Conservation (phyloP, 2,329 filamentous ascomycete species). For the Aschersonia sp. region DNA sequence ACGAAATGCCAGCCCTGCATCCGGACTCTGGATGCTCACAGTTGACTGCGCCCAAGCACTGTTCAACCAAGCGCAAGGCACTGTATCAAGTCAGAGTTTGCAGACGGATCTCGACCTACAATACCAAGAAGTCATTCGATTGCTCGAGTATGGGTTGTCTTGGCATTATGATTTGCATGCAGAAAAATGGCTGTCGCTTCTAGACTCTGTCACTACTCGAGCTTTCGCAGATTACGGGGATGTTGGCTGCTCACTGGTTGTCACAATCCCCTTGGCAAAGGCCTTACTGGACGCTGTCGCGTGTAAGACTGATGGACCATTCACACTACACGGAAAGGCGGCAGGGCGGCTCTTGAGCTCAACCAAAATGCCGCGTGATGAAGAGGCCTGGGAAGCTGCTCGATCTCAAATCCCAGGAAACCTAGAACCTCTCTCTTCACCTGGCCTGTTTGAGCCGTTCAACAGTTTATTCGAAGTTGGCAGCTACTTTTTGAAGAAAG, state of each 20-base stretch:
- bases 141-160: constrained; percentile 48
- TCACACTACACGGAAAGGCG: constrained; percentile 7
- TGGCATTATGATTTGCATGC: constrained; percentile 32
- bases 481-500: constrained; percentile 31
- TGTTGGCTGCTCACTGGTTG: constrained; percentile 46
- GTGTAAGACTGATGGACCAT: no score
- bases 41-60: constrained; percentile 29
- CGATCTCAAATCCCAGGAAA: constrained; percentile 47
- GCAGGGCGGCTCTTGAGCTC: constrained; percentile 20
- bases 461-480: constrained; percentile 50
- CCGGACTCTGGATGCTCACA: constrained; percentile 35
- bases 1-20: constrained; percentile 23
- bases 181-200: constrained; percentile 36
- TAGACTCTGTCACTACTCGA: constrained; percentile 39
- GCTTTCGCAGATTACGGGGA: constrained; percentile 52
- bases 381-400: constrained; percentile 49
- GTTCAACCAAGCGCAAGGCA: constrained; percentile 17
- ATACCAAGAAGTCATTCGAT: constrained; percentile 52
- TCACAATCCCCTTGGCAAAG: constrained; percentile 59
- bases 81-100: neutral
- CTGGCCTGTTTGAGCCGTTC: constrained; percentile 46
- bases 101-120: constrained; percentile 45
- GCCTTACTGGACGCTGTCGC: constrained; percentile 23
- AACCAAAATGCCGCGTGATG: constrained; percentile 42
- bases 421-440: constrained; percentile 11